Base-by-base conservation (phyloP, 2,329 filamentous ascomycete species). In the Aspergillus puulaauensis region DNA sequence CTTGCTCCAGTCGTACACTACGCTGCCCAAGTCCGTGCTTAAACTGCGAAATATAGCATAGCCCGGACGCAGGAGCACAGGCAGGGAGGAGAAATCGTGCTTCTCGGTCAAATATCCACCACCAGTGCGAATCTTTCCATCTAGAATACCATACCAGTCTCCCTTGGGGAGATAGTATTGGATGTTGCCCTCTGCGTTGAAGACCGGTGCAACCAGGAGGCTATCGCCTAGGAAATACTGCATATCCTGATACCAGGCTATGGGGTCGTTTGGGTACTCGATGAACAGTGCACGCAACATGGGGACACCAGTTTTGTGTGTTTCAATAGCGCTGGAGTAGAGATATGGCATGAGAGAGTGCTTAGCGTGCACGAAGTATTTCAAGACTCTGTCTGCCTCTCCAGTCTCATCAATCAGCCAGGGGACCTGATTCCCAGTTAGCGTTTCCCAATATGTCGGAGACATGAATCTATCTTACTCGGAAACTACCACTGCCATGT, bases 291-390 rank as follows among this genome's bases (percentile, higher is more conserved):
- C 52, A 6, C 56, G 46, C 14, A 58, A 41, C 52, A 58, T 54
- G 3, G 56, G 52, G 1, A 54, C 15, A 23, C 56, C 56, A 4
- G 52, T 52, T 21, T 51, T 21, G 31, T 54, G 52, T 5, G 51
- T 58, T 12, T 58, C 37, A 4, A 58, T 54, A 14, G 56, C 56
- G 24, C 52, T 54, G 21, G 47, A 37, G 33, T 52, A 58, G 3
- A 58, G 46, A 21, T 58, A 58, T 3, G 56, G 56, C 56, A 58
- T 58, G 56, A 58, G 56, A 3, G 51, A 54, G 40, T 54, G 52
- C 17, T 58, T 58, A 14, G 11, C n/a, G 19, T 40, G 44, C 6
- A 58, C 56, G 23, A 58, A 58, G 31, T 54, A 6, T 27, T 54
- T 50, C 17, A 58, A 40, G 12, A 55, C 56, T 15, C 47, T 51